Conservation (phyloP, 192 early-diverging fungal species). For the Coemansia sp. region DNA sequence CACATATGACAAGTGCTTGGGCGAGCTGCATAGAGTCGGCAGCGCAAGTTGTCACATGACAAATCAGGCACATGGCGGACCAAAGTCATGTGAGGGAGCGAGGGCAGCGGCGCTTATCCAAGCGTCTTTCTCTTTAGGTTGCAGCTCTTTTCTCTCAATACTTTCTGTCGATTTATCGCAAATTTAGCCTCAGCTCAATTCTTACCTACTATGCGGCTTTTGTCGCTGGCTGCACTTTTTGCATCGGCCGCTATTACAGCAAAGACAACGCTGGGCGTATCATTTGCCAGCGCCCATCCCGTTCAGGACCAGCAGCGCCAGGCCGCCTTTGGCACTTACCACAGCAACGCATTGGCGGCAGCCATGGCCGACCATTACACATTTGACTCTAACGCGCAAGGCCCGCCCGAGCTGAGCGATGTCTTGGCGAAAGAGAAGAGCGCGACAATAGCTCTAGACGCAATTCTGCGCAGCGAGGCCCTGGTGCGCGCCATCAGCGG, state of each 20-base stretch:
- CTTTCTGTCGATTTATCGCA: neutral
- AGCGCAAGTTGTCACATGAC: too few species aligned
- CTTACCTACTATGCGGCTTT: constrained; percentile 6
- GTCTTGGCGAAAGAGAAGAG: constrained; percentile 36
- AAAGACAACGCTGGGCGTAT: constrained; percentile 2
- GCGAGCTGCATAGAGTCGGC: too few species aligned
- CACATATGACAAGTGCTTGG: neutral
- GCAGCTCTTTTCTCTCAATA: neutral
- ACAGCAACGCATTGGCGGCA: neutral
- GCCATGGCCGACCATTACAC: constrained; percentile 23
- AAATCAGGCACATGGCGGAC: too few species aligned
- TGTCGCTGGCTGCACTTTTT: constrained; percentile 6
- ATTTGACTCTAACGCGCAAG: constrained; percentile 24
- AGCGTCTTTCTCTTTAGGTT: too few species aligned
- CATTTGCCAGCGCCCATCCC: constrained; percentile 11
- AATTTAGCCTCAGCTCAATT: neutral
- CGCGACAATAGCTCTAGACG: constrained; percentile 40
- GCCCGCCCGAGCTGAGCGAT: constrained; percentile 36
- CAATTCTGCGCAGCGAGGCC: constrained; percentile 37
- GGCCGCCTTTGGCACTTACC: constrained; percentile 6
- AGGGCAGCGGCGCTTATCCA: too few species aligned
- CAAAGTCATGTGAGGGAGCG: too few species aligned
- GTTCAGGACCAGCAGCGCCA: constrained; percentile 22
- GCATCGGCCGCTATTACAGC: constrained; percentile 12
- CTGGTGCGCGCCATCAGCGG: constrained; percentile 46